Percentiles rank a stretch among this genome's conserved stretches.
Evolutionary conservation across 148 eudicot genomes (phyloP).

Genomic region (Tetragonia tetragonoides): DNA sequence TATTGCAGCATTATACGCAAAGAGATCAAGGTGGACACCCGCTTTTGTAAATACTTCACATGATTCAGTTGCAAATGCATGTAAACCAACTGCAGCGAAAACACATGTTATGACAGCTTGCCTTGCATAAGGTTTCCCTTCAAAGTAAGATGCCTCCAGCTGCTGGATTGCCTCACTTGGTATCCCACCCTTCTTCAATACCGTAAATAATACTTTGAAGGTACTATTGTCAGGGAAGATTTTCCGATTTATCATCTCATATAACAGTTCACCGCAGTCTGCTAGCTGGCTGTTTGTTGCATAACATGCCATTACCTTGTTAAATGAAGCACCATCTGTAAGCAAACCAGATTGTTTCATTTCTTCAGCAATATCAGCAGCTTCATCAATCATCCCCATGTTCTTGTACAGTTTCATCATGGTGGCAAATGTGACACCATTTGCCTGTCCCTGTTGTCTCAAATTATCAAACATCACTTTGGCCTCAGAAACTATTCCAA

Average conservation of each 20-base stretch:
- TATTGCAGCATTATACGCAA: constrained; percentile 64
- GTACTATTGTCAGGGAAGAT: constrained; percentile 49
- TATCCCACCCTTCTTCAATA: constrained; percentile 64
- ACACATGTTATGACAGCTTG: constrained; percentile 66
- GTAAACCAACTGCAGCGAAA: constrained; percentile 57
- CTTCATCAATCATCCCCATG: constrained; percentile 84
- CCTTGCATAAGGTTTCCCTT: constrained; percentile 52
- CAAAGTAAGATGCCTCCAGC: constrained; percentile 50
- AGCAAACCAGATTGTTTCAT: constrained; percentile 66
- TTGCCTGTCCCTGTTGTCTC: constrained; percentile 49
- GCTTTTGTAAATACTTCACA: constrained; percentile 39
- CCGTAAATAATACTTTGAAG: constrained; percentile 62
- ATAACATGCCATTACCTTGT: constrained; percentile 77
- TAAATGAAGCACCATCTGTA: constrained; percentile 47
- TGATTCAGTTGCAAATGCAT: constrained; percentile 47
- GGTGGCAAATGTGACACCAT: constrained; percentile 66
- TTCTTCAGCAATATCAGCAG: constrained; percentile 66
- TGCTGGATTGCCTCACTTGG: constrained; percentile 57
- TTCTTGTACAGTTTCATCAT: constrained; percentile 76
- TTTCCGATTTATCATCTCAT: constrained; percentile 52
- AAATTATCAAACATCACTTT: constrained; percentile 49
- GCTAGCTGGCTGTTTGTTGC: constrained; percentile 58
- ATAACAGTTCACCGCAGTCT: constrained; percentile 56
- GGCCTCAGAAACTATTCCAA: constrained; percentile 81
- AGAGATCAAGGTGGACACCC: constrained; percentile 32